Evolutionary conservation across 345 rosid genomes (phyloP).

Genomic region (Gossypioides kirkii): DNA sequence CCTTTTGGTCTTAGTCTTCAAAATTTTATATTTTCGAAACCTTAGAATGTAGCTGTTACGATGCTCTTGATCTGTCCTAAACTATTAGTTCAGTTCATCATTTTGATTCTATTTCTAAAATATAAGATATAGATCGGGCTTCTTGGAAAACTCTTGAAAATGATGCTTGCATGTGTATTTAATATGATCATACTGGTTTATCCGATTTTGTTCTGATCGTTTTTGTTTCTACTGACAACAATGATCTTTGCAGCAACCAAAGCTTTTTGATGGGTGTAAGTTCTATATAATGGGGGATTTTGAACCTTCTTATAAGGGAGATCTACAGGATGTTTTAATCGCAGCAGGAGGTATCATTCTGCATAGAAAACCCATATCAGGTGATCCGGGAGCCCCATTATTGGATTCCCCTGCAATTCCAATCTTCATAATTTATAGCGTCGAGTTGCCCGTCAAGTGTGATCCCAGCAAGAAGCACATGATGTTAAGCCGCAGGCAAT

Average conservation of each 20-base stretch:
- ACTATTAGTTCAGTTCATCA: background rate
- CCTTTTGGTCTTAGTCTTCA: background rate
- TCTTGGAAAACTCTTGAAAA: slow-evolving; percentile 5
- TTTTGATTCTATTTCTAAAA: background rate
- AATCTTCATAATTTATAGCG: slow-evolving; percentile 62
- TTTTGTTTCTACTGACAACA: background rate
- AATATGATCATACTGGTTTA: background rate
- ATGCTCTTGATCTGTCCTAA: background rate
- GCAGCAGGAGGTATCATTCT: slow-evolving; percentile 73
- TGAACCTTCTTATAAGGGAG: slow-evolving; percentile 60
- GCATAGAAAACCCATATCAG: slow-evolving; percentile 60
- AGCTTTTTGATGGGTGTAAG: slow-evolving; percentile 37
- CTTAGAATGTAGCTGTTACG: background rate
- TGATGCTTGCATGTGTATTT: background rate
- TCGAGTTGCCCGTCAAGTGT: slow-evolving; percentile 45
- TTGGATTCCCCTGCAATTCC: slow-evolving; percentile 23
- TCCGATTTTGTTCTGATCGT: background rate
- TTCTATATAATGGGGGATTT: slow-evolving; percentile 76
- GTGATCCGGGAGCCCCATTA: slow-evolving; percentile 11
- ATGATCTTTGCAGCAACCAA: slow-evolving; percentile 53
- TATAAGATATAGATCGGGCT: background rate
- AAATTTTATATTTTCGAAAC: background rate
- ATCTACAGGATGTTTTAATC: slow-evolving; percentile 65
- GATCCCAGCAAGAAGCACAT: slow-evolving; percentile 36
- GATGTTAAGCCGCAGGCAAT: slow-evolving; percentile 38